Conservation (phyloP, 2,329 filamentous ascomycete genomes). For the Tothia fuscella region DNA sequence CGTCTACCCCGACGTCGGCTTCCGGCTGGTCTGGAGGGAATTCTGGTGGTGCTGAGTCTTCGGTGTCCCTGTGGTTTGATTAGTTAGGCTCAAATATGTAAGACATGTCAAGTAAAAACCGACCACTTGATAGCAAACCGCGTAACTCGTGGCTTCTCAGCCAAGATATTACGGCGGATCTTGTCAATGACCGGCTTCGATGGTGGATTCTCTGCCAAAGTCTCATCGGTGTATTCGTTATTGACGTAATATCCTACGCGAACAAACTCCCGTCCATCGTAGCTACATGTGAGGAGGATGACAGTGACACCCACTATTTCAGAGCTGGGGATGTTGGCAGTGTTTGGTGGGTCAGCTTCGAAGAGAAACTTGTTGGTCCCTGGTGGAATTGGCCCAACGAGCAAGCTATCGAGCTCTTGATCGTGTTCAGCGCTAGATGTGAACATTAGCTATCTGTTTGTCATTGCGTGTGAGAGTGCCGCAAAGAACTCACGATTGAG, state of each 20-base stretch:
- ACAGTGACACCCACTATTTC: slow-evolving; percentile 97
- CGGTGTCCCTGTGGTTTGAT: slow-evolving; percentile 66
- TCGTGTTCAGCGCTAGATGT: slow-evolving; percentile 93
- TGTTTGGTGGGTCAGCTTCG: slow-evolving; percentile 86
- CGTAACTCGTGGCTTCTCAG: slow-evolving; percentile 94
- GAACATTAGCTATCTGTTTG: slow-evolving; percentile 44
- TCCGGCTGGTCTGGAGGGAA: slow-evolving; percentile 97
- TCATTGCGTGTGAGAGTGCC: slow-evolving; percentile 2
- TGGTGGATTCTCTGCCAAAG: slow-evolving; percentile 78
- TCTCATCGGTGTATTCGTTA: slow-evolving; percentile 93
- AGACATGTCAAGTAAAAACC: slow-evolving; percentile 18
- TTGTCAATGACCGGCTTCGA: slow-evolving; percentile 87
- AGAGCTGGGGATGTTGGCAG: slow-evolving; percentile 78
- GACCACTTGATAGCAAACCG: slow-evolving; percentile 99
- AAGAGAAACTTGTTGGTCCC: slow-evolving; percentile 99
- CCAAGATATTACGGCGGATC: slow-evolving; percentile 81
- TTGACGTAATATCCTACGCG: slow-evolving; percentile 99
- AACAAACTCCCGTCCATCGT: slow-evolving; percentile 93
- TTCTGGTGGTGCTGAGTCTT: slow-evolving; percentile 88
- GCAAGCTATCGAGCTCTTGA: slow-evolving; percentile 92
- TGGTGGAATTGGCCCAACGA: slow-evolving; percentile 93
- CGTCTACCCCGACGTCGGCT: slow-evolving; percentile 74
- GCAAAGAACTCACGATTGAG: slow-evolving; percentile 64
- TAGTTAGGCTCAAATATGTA: neutral
- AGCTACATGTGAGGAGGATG: slow-evolving; percentile 89